These are phyloP conservation scores for Rhinocladiella similis DNA, from an alignment of 2,329 filamentous ascomycete genomes.

Conservation along the genomic window DNA sequence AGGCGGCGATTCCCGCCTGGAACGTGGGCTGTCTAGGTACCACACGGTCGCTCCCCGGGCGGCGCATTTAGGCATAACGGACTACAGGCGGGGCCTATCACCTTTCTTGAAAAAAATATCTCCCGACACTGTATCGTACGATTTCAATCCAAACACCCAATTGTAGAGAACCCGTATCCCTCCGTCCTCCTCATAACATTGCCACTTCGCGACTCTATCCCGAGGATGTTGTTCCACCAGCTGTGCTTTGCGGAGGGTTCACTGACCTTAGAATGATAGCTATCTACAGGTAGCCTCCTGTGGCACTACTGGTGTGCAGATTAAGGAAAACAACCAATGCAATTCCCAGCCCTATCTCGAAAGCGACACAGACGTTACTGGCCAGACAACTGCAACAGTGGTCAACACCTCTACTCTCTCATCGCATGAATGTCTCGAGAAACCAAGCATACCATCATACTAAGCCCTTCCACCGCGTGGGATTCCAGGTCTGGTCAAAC, in stretches of 20 bases:
- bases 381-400: slow-evolving; percentile 4
- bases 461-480: background rate
- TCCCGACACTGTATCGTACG: no score
- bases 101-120: background rate
- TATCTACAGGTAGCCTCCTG: no score
- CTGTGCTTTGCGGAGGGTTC: no score
- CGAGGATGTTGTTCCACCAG: no score
- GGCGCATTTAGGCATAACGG: background rate
- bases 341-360: background rate
- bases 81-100: background rate
- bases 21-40: background rate
- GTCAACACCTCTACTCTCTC: background rate
- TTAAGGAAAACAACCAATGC: slow-evolving; percentile 1
- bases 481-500: slow-evolving; percentile 8
- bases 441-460: slow-evolving; percentile 4
- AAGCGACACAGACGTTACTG: slow-evolving; percentile 1
- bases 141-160: no score
- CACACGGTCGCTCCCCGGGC: background rate
- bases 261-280: no score
- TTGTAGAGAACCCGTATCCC: no score
- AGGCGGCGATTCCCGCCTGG: background rate
- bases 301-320: background rate
- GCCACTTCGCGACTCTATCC: no score
- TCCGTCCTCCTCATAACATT: no score
- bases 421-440: background rate